Percentiles rank a stretch among this genome's conserved stretches.
phyloP scores from a whole-genome alignment of 2,329 filamentous ascomycete species.

The Fusarium sp. region DNA sequence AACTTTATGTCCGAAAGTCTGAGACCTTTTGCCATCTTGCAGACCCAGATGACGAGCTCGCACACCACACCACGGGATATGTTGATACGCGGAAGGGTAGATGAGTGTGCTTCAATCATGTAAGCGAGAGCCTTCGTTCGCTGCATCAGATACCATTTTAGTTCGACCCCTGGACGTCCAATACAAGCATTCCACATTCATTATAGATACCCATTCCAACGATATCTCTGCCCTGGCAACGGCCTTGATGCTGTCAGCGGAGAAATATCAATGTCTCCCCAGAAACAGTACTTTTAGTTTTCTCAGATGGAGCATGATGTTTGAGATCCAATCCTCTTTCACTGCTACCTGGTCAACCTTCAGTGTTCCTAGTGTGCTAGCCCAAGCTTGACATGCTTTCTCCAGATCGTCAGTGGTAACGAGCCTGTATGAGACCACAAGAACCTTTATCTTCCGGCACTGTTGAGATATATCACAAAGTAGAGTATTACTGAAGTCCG shows the following conservation, averaged over 20 bases:
- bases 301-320: background rate
- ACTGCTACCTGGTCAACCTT: background rate
- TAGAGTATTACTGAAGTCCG: background rate
- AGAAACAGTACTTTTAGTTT: background rate
- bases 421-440: background rate
- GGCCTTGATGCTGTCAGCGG: background rate
- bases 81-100: background rate
- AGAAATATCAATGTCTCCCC: accelerated
- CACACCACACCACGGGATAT: too few species aligned
- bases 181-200: too few species aligned
- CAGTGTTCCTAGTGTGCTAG: background rate
- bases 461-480: background rate
- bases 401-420: background rate
- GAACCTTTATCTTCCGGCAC: background rate
- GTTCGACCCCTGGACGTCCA: accelerated
- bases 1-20: background rate
- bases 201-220: background rate
- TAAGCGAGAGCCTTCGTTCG: background rate
- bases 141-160: background rate
- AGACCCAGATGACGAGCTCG: background rate
- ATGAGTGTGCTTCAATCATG: background rate
- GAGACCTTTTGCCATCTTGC: background rate
- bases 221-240: background rate
- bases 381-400: background rate
- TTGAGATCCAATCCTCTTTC: background rate